phyloP scores from a whole-genome alignment of 169 alveolate genomes.

The Eimeria acervulina region DNA sequence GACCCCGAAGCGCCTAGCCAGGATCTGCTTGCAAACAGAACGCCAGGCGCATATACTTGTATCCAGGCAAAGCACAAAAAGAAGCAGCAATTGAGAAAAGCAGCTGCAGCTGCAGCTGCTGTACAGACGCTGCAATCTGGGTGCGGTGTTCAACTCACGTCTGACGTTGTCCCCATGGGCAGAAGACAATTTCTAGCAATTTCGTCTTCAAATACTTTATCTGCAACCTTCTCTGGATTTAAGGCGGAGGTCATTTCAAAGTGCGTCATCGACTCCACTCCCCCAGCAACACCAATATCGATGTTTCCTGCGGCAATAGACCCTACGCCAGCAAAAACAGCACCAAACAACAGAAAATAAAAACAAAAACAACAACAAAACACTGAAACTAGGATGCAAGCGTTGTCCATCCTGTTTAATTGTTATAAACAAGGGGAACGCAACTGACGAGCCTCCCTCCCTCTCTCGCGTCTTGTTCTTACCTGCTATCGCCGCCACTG shows the following conservation, averaged over 20 bases:
- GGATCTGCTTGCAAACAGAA: constrained; percentile 78
- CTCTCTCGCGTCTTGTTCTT: not conserved
- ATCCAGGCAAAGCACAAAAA: not conserved
- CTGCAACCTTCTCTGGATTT: constrained; percentile 92
- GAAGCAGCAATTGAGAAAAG: not conserved
- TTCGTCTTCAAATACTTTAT: constrained; percentile 91
- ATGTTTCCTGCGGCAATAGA: constrained; percentile 74
- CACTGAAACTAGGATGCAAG: not conserved
- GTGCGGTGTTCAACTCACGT: constrained; percentile 73
- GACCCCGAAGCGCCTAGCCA: constrained; percentile 91
- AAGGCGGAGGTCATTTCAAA: constrained; percentile 92
- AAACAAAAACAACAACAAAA: not conserved
- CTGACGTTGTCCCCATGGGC: constrained; percentile 97
- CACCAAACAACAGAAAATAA: not conserved
- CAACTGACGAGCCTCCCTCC: too few relatives aligned
- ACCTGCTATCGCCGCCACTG: constrained; percentile 92
- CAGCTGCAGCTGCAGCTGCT: not conserved
- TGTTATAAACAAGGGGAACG: too few relatives aligned
- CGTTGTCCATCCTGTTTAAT: not conserved
- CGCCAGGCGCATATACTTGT: not conserved
- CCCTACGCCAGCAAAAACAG: not conserved
- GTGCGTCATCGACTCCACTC: constrained; percentile 96
- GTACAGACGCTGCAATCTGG: not conserved
- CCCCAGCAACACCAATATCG: constrained; percentile 96
- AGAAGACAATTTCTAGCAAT: constrained; percentile 93